Conservation (phyloP, 768 basidiomycete species). For the Cyathus striatus region DNA sequence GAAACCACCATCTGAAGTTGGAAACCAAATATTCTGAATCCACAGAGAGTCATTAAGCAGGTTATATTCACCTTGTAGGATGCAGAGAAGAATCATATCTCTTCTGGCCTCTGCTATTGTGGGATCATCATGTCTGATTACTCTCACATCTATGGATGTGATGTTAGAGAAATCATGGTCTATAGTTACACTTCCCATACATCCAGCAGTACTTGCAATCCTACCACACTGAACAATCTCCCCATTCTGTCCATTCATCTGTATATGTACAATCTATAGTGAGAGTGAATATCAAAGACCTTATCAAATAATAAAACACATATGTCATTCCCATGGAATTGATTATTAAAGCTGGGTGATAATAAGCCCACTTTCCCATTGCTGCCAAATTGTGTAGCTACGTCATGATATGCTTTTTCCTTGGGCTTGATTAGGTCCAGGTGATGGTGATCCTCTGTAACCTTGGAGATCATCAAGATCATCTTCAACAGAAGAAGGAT, state of each 20-base stretch:
- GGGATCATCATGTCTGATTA: conserved; percentile 49
- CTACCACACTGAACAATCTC: conserved; percentile 20
- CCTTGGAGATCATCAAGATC: conserved; percentile 39
- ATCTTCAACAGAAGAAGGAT: conserved; percentile 15
- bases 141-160: conserved; percentile 34
- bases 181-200: conserved; percentile 18
- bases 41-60: conserved; percentile 37
- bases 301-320: no score
- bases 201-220: conserved; percentile 39
- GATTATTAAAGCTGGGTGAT: no score
- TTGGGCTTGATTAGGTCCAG: conserved; percentile 46
- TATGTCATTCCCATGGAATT: no score
- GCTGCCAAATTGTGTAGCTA: conserved; percentile 5
- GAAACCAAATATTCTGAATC: conserved; percentile 46
- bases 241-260: conserved; percentile 14
- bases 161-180: conserved; percentile 15
- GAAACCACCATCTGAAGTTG: conserved; percentile 19
- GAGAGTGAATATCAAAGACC: no score
- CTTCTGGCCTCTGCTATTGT: conserved; percentile 54
- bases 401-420: conserved; percentile 36
- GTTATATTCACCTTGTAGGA: conserved; percentile 34
- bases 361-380: no score
- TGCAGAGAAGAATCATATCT: conserved; percentile 31
- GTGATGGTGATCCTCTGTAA: conserved; percentile 37
- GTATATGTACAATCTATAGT: conserved; percentile 22